Percentiles rank a stretch among this genome's conserved stretches.
Conservation (phyloP, 306 rosid species). For the Vigna hirtella region DNA sequence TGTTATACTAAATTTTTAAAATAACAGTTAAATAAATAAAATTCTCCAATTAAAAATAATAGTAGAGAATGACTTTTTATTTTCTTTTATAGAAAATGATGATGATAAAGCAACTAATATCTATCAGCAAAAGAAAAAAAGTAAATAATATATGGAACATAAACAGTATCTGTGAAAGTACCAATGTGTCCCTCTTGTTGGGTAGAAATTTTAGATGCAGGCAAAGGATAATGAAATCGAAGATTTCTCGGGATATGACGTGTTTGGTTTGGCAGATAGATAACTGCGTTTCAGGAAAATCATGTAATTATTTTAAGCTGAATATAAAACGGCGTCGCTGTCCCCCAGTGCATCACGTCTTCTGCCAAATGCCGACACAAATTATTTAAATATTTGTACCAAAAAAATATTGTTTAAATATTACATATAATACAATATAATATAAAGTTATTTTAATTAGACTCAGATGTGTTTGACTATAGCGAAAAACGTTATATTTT, state of each 20-base stretch:
- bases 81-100: too few species aligned
- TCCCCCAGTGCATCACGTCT: conserved; percentile 31
- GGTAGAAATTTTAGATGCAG: neutral
- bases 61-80: too few species aligned
- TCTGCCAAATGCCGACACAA: conserved; percentile 34
- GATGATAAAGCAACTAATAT: too few species aligned
- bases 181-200: conserved; percentile 17
- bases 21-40: too few species aligned
- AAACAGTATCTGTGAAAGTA: neutral
- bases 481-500: too few species aligned
- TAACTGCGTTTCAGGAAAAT: neutral
- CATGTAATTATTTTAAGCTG: neutral
- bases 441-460: too few species aligned
- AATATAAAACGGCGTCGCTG: conserved; percentile 2
- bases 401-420: too few species aligned
- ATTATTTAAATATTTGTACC: neutral
- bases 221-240: neutral
- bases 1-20: too few species aligned
- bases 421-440: too few species aligned
- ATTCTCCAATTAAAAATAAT: too few species aligned
- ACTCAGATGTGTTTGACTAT: too few species aligned
- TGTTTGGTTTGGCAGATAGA: conserved; percentile 33
- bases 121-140: too few species aligned
- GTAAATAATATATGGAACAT: neutral
- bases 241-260: conserved; percentile 12